Percentiles rank a stretch among this genome's conserved stretches.
Conservation (phyloP, 2,329 filamentous ascomycete species). For the Rutstroemia sp. region DNA sequence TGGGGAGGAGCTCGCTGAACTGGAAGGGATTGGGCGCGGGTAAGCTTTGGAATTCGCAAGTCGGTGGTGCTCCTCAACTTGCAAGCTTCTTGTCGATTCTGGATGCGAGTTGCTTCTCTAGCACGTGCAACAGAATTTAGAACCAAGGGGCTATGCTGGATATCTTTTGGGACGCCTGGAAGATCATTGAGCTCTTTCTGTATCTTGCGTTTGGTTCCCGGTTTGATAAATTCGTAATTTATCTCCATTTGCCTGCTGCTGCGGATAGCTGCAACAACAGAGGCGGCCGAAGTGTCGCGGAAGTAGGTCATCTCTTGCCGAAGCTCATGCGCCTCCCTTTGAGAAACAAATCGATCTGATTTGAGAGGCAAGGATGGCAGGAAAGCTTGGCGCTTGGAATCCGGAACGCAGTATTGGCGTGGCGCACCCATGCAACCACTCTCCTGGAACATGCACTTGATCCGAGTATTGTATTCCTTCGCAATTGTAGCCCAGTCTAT, state of each 20-base stretch:
- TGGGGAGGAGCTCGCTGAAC: too few species aligned
- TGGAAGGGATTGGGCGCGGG: too few species aligned
- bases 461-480: not conserved
- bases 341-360: not conserved
- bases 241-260: not conserved
- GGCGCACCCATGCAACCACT: not conserved
- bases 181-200: too few species aligned
- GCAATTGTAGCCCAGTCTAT: slow-evolving; percentile 1
- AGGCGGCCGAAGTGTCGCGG: not conserved
- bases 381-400: not conserved
- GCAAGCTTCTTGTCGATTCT: too few species aligned
- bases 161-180: too few species aligned
- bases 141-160: too few species aligned
- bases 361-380: not conserved
- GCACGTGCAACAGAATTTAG: too few species aligned
- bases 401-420: not conserved
- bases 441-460: not conserved
- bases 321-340: not conserved
- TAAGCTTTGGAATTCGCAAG: too few species aligned
- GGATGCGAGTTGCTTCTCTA: too few species aligned
- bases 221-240: not conserved
- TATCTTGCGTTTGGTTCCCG: too few species aligned
- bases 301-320: not conserved
- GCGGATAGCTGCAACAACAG: not conserved
- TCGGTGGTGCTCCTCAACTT: too few species aligned